phyloP scores from a whole-genome alignment of 2,329 filamentous ascomycete genomes.

The Chaetomiaceae sp. region DNA sequence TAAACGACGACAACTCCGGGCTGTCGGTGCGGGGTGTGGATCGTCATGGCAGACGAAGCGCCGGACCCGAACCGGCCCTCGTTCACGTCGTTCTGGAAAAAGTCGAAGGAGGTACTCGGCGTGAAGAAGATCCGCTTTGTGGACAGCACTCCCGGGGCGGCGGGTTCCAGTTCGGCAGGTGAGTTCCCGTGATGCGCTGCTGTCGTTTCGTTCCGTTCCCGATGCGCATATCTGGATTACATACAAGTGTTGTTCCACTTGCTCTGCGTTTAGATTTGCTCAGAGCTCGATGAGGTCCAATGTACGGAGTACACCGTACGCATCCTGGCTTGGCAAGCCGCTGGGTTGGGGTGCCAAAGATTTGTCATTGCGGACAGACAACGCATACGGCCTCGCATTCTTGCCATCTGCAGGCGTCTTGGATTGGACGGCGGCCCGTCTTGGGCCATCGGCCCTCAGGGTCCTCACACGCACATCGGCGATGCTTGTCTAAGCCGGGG shows the following conservation, averaged over 20 bases:
- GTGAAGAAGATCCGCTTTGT: constrained; percentile 33
- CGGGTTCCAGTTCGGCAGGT: neutral
- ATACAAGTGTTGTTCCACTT: neutral
- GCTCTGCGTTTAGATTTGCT: too few species aligned
- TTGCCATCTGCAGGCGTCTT: neutral
- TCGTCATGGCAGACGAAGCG: constrained; percentile 3
- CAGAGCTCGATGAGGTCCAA: too few species aligned
- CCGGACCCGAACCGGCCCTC: constrained; percentile 32
- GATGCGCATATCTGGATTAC: neutral
- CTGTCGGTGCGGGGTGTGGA: neutral
- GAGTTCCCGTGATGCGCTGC: neutral
- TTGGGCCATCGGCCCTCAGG: neutral
- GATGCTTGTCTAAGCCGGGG: neutral
- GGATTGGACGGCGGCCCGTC: neutral
- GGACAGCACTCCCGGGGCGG: constrained; percentile 12
- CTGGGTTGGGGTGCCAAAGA: constrained; percentile 1
- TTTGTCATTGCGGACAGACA: constrained; percentile 3
- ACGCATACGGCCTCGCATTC: neutral
- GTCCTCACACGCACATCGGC: neutral
- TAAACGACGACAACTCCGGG: too few species aligned
- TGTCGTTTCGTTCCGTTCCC: neutral
- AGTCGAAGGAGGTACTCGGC: constrained; percentile 34
- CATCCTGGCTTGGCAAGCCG: neutral
- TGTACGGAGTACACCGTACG: too few species aligned
- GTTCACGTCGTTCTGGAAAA: constrained; percentile 44